These are phyloP conservation scores for Skeletonema tropicum DNA, from an alignment of 108 stramenopile genomes.

Conservation along the genomic window DNA sequence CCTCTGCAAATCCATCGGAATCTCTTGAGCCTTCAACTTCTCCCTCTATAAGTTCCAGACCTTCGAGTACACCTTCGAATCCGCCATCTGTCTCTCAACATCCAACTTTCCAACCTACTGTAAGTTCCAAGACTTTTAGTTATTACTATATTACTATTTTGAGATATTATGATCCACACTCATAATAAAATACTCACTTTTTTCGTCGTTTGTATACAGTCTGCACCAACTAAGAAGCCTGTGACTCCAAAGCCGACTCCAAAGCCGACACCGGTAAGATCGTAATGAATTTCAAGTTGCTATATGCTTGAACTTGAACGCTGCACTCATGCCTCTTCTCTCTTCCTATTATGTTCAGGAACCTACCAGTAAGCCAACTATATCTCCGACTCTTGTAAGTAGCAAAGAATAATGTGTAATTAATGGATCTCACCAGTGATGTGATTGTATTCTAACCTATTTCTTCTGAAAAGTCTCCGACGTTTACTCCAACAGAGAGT, in stretches of 20 bases:
- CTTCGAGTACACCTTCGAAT: not conserved
- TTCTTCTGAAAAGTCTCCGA: not conserved
- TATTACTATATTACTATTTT: not conserved
- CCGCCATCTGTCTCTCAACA: not conserved
- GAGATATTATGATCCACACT: not conserved
- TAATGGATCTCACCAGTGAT: not conserved
- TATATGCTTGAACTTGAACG: not conserved
- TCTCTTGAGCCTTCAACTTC: not conserved
- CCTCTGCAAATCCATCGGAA: not conserved
- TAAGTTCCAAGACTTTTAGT: not conserved
- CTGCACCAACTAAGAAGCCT: not conserved
- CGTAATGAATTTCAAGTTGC: not conserved
- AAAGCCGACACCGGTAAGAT: not conserved
- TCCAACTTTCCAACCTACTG: not conserved
- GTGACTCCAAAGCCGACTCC: not conserved
- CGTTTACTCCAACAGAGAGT: not conserved
- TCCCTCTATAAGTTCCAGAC: not conserved
- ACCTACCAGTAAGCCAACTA: not conserved
- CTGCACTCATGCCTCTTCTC: not conserved
- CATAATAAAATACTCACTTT: not conserved
- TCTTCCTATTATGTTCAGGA: not conserved
- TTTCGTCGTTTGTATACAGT: not conserved
- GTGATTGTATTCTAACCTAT: not conserved
- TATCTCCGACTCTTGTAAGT: not conserved
- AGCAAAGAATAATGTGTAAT: not conserved